These are phyloP conservation scores for Furculomyces boomerangus DNA, from an alignment of 371 early-diverging fungal species.

Conservation along the genomic window DNA sequence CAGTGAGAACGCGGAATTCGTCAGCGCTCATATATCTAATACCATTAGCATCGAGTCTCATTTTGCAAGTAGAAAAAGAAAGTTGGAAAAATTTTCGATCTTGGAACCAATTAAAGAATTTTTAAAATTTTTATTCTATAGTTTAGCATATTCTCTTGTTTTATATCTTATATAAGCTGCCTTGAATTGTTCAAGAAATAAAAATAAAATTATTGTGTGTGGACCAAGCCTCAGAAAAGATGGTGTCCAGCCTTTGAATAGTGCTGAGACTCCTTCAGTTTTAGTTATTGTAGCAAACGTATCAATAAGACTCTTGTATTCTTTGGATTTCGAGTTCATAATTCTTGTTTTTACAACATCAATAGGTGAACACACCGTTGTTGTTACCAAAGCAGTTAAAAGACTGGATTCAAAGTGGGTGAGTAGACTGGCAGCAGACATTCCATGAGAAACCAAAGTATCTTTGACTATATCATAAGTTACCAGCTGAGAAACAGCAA, in stretches of 20 bases:
- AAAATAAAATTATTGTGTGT: conserved; percentile 73
- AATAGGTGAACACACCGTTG: conserved; percentile 67
- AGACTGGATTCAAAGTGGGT: conserved; percentile 61
- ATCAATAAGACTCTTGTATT: conserved; percentile 16
- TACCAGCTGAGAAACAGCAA: conserved; percentile 57
- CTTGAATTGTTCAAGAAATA: conserved; percentile 58
- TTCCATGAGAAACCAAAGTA: conserved; percentile 30
- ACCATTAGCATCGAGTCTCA: conserved; percentile 90
- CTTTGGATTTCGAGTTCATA: conserved; percentile 44
- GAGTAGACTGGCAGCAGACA: conserved; percentile 38
- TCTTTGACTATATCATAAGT: conserved; percentile 56
- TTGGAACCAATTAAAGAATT: too few relatives aligned
- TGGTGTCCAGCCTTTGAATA: conserved; percentile 82
- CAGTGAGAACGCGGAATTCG: conserved; percentile 89
- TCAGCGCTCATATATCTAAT: conserved; percentile 83
- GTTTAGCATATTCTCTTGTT: not conserved
- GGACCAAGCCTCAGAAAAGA: conserved; percentile 65
- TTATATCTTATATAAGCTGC: conserved; percentile 12
- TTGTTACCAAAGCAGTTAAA: conserved; percentile 70
- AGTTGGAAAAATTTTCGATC: too few relatives aligned
- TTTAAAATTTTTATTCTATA: too few relatives aligned
- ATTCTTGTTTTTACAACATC: conserved; percentile 84
- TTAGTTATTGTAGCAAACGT: conserved; percentile 37
- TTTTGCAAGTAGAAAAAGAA: too few relatives aligned
- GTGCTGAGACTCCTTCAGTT: conserved; percentile 53